These are phyloP conservation scores for Podospora appendiculata DNA, from an alignment of 495 filamentous ascomycete genomes.

Conservation along the genomic window DNA sequence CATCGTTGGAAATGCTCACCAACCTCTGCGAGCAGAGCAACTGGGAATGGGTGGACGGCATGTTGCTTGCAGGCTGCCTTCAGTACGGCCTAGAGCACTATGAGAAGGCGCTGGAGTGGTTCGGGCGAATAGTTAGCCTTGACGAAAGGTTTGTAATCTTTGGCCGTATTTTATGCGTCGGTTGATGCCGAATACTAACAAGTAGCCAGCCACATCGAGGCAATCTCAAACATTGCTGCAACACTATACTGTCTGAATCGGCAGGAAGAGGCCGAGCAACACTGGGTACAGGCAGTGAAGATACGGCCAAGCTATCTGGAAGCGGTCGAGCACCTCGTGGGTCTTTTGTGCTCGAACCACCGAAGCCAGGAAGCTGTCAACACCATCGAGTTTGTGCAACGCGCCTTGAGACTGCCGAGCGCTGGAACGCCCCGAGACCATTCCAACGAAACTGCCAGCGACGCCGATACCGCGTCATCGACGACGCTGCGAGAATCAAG, in stretches of 20 bases:
- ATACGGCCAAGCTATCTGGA: slow-evolving; percentile 87
- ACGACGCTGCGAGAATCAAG: slow-evolving; percentile 8
- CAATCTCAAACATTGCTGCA: slow-evolving; percentile 87
- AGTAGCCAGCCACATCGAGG: slow-evolving; percentile 73
- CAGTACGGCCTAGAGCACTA: slow-evolving; percentile 90
- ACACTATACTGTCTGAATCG: slow-evolving; percentile 77
- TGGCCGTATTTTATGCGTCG: background rate
- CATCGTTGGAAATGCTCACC: slow-evolving; percentile 71
- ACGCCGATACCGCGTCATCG: slow-evolving; percentile 13
- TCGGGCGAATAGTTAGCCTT: slow-evolving; percentile 71
- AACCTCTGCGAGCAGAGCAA: slow-evolving; percentile 76
- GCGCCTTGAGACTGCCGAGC: slow-evolving; percentile 49
- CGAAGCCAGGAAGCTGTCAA: slow-evolving; percentile 80
- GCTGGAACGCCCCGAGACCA: slow-evolving; percentile 6
- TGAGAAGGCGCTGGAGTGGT: slow-evolving; percentile 81
- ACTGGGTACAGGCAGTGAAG: slow-evolving; percentile 80
- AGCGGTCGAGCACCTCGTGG: slow-evolving; percentile 92
- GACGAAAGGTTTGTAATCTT: slow-evolving; percentile 59
- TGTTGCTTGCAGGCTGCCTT: slow-evolving; percentile 86
- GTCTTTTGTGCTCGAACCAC: slow-evolving; percentile 74
- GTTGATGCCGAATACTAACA: slow-evolving; percentile 18
- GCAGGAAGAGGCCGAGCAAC: slow-evolving; percentile 73
- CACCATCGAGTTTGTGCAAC: slow-evolving; percentile 85
- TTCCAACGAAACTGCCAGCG: slow-evolving; percentile 13
- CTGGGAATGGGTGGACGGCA: slow-evolving; percentile 94